Evolutionary conservation across 2,329 filamentous ascomycete genomes (phyloP).

Genomic region (Botrytis cinerea): DNA sequence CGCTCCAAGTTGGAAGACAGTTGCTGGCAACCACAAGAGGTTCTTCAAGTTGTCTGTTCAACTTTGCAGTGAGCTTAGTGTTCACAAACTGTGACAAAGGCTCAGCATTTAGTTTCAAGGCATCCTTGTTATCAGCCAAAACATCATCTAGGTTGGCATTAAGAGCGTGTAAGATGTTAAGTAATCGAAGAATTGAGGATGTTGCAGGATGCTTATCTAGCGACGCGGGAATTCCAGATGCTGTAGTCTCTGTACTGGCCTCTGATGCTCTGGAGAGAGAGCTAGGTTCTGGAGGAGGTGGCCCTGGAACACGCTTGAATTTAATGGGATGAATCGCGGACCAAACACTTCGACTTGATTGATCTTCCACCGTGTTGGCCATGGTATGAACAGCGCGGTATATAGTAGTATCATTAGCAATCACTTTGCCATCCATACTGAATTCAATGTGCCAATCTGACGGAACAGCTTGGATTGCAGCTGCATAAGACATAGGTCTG

Average conservation of each 20-base stretch:
- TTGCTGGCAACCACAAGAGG: conserved; percentile 96
- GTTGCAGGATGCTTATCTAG: conserved; percentile 82
- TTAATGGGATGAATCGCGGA: conserved; percentile 87
- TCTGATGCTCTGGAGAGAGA: conserved; percentile 59
- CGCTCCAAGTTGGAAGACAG: conserved; percentile 92
- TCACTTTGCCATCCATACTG: conserved; percentile 77
- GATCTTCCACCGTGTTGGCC: conserved; percentile 62
- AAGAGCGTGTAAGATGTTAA: conserved; percentile 88
- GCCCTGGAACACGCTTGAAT: conserved; percentile 82
- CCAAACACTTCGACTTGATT: conserved; percentile 78
- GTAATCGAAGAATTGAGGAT: conserved; percentile 80
- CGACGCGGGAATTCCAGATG: conserved; percentile 70
- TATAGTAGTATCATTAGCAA: conserved; percentile 90
- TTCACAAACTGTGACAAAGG: conserved; percentile 95
- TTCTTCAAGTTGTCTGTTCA: conserved; percentile 95
- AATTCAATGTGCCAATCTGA: conserved; percentile 99
- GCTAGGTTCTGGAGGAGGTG: conserved; percentile 71
- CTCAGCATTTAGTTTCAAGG: conserved; percentile 72
- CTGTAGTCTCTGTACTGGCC: conserved; percentile 53
- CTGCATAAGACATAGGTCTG: conserved; percentile 77
- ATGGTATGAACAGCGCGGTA: conserved; percentile 81
- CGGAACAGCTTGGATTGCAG: conserved; percentile 75
- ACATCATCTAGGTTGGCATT: conserved; percentile 95
- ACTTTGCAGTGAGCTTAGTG: conserved; percentile 94
- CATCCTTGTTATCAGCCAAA: conserved; percentile 72